phyloP scores from a whole-genome alignment of 225 moss, liverwort and hornwort species.

The Pleurozium schreberi region DNA sequence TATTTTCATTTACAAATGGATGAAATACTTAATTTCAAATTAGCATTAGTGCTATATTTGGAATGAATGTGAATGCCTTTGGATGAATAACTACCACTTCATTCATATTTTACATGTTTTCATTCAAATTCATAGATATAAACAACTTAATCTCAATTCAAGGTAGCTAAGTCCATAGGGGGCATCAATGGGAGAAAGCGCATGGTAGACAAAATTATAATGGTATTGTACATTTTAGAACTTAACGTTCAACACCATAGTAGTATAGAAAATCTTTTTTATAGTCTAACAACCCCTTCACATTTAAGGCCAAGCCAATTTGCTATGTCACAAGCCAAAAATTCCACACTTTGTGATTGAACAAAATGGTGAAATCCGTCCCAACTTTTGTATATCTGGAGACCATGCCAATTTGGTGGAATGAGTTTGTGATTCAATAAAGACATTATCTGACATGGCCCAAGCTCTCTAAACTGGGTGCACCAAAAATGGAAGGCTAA shows the following conservation, averaged over 20 bases:
- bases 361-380: too few species aligned
- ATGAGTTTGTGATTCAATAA: too few species aligned
- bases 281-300: rapidly evolving
- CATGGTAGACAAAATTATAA: neutral
- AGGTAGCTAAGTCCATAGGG: rapidly evolving
- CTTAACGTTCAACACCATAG: neutral
- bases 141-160: neutral
- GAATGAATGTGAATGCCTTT: neutral
- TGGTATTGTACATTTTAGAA: neutral
- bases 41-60: neutral
- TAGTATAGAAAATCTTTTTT: neutral
- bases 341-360: too few species aligned
- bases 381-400: too few species aligned
- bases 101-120: neutral
- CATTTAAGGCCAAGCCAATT: too few species aligned
- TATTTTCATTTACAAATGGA: too few species aligned
- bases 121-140: neutral
- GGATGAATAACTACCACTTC: neutral
- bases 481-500: too few species aligned
- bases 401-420: too few species aligned
- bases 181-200: rapidly evolving
- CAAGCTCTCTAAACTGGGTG: too few species aligned
- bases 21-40: neutral
- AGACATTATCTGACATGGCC: too few species aligned
- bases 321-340: too few species aligned